Evolutionary conservation across 805 yeast genomes (phyloP), one percentile per base, ranked within the genome.

Genomic region (Kodamaea fukazawae): DNA sequence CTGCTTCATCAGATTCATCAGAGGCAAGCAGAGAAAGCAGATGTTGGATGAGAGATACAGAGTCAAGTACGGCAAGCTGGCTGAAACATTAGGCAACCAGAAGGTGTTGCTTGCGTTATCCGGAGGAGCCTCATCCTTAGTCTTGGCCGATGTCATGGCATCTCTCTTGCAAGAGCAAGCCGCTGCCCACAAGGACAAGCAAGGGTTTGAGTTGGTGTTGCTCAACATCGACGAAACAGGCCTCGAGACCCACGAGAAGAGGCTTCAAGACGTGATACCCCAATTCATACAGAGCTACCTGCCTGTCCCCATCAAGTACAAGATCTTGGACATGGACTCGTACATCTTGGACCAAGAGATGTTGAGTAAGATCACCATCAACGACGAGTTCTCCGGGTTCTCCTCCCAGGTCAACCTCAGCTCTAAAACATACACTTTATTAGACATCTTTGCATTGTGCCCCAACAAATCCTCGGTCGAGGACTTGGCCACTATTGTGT

Each of bases 1-100:
- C 18, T 90, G 98, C 59, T 91, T 87, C 50, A 55, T 75, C 14
- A 72, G 80, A 43, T 90, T 87, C 55, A 70, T 90, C 27, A 72
- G 83, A 42, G 81, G 86, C 16, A 90, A 90, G 58, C 89, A 86
- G 60, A 71, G 96, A 45, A 85, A 83, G 53, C 84, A 75, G 53
- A 79, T 91, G 88, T 70, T 66, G 56, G 76, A 73, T 47, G 89
- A 85, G 10, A 76, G 71, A 40, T 89, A 75, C 63, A 85, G 86
- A 54, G 90, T 85, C 15, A 75, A 81, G 51, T 88, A 67, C 50
- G 78, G 77, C 10, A 61, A 62, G 1, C 64, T 65, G 12, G 65
- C 62, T 10, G 61, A 55, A 25, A 37, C 49, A 3, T 44, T 55
- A 31, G 65, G 56, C 10, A 41, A 56, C 2, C 78, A 75, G 12